Percentiles rank a stretch among this genome's conserved stretches.
phyloP scores from a whole-genome alignment of 345 rosid species.

The Eucalyptus decipiens region DNA sequence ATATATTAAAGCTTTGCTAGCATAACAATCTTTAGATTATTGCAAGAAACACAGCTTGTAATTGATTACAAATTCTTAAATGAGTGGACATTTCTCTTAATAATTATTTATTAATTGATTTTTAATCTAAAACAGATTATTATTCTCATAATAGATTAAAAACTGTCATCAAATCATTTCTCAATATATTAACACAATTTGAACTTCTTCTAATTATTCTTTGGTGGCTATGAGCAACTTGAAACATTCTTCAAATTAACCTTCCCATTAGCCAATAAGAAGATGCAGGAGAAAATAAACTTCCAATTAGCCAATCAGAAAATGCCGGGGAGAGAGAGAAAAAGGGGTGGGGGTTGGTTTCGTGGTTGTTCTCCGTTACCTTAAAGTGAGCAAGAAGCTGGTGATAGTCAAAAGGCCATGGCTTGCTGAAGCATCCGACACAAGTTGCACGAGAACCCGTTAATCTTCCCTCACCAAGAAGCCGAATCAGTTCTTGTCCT shows the following conservation, averaged over 20 bases:
- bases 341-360: background rate
- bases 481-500: slow-evolving; percentile 40
- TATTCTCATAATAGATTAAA: too few relatives aligned
- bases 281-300: too few relatives aligned
- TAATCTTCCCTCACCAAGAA: background rate
- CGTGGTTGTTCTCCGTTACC: background rate
- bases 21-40: too few relatives aligned
- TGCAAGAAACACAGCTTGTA: too few relatives aligned
- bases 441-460: background rate
- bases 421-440: slow-evolving; percentile 40
- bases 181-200: background rate
- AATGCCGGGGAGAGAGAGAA: background rate
- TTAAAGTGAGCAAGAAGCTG: background rate
- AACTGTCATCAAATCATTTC: too few relatives aligned
- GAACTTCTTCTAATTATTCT: background rate
- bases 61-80: too few relatives aligned
- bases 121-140: too few relatives aligned
- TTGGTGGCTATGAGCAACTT: background rate
- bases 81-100: too few relatives aligned
- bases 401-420: slow-evolving; percentile 17
- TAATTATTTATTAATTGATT: too few relatives aligned
- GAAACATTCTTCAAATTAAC: background rate
- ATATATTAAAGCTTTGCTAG: background rate
- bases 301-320: background rate
- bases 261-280: background rate